Conservation (phyloP, 257 asterid genomes). For the Jacaranda mimosifolia region DNA sequence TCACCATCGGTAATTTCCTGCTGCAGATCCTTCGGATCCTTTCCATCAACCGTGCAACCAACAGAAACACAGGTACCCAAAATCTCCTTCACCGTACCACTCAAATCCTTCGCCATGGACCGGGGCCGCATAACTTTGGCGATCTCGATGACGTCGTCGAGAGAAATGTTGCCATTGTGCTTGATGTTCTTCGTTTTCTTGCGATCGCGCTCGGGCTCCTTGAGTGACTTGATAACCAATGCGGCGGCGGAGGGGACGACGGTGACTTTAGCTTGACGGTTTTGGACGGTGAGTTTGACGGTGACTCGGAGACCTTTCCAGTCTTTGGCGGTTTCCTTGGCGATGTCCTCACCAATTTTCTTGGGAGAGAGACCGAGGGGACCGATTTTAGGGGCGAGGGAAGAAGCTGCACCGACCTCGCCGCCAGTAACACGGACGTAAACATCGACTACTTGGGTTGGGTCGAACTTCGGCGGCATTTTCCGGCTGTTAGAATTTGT, state of each 20-base stretch:
- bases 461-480: slow-evolving; percentile 51
- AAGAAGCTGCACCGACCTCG: slow-evolving; percentile 44
- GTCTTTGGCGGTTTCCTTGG: slow-evolving; percentile 41
- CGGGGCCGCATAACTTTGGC: slow-evolving; percentile 37
- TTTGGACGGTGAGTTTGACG: slow-evolving; percentile 36
- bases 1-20: slow-evolving; percentile 41
- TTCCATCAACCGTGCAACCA: slow-evolving; percentile 46
- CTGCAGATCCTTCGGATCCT: slow-evolving; percentile 46
- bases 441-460: slow-evolving; percentile 39
- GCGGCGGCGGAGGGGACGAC: slow-evolving; percentile 46
- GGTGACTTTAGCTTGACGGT: slow-evolving; percentile 43
- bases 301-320: slow-evolving; percentile 48
- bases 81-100: slow-evolving; percentile 47
- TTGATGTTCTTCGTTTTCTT: slow-evolving; percentile 41
- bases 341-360: slow-evolving; percentile 42
- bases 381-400: slow-evolving; percentile 44
- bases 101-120: slow-evolving; percentile 41
- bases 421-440: slow-evolving; percentile 48
- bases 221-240: slow-evolving; percentile 43
- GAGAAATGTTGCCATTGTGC: slow-evolving; percentile 40
- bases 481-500: not conserved
- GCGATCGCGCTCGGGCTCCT: slow-evolving; percentile 43
- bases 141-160: slow-evolving; percentile 42
- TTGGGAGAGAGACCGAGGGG: slow-evolving; percentile 41
- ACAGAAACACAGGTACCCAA: slow-evolving; percentile 45